phyloP scores from a whole-genome alignment of 2,329 filamentous ascomycete genomes.

The Domatiomyces catenatus region DNA sequence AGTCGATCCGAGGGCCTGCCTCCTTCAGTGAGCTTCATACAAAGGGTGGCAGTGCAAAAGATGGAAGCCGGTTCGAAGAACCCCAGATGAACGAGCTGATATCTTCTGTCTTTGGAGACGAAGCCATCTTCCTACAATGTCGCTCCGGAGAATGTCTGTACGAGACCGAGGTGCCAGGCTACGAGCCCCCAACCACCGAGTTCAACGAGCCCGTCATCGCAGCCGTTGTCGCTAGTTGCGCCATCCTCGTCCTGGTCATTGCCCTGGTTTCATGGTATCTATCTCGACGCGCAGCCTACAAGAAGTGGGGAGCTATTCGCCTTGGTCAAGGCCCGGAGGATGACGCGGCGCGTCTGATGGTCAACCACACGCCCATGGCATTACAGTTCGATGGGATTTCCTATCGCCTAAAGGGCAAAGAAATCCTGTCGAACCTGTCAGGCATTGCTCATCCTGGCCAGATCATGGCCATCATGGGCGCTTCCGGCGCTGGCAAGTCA shows the following conservation, averaged over 20 bases:
- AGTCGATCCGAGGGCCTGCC: constrained; percentile 75
- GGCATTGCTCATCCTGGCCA: constrained; percentile 91
- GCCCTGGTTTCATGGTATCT: constrained; percentile 78
- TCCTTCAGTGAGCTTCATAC: constrained; percentile 56
- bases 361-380: constrained; percentile 79
- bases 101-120: constrained; percentile 73
- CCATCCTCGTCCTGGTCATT: constrained; percentile 75
- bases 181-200: constrained; percentile 70
- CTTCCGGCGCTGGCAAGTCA: constrained; percentile 92
- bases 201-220: constrained; percentile 97
- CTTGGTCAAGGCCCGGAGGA: constrained; percentile 77
- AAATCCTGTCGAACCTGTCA: constrained; percentile 64
- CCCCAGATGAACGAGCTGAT: constrained; percentile 88
- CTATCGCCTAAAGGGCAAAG: constrained; percentile 74
- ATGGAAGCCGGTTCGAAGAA: constrained; percentile 75
- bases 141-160: constrained; percentile 84
- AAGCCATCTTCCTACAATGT: constrained; percentile 72
- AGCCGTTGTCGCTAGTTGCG: constrained; percentile 71
- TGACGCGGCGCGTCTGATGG: constrained; percentile 70
- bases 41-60: constrained; percentile 40
- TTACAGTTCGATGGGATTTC: constrained; percentile 77
- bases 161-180: constrained; percentile 82
- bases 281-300: constrained; percentile 51
- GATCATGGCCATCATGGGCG: constrained; percentile 93
- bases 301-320: constrained; percentile 54